Evolutionary conservation across 2,329 filamentous ascomycete species (phyloP).

Genomic region (Colletotrichum brevisporum): DNA sequence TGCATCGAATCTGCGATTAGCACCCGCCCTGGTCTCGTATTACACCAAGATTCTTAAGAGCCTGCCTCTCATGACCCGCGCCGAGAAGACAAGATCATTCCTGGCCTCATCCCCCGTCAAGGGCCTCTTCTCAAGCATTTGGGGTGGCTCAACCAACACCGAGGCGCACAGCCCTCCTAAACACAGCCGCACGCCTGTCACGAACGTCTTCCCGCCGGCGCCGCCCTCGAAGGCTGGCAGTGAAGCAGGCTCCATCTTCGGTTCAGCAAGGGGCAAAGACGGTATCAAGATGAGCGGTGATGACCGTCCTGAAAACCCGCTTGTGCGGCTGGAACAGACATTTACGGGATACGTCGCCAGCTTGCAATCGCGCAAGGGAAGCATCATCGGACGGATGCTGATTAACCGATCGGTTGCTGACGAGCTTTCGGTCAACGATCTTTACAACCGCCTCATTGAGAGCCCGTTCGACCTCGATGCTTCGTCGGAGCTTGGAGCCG

Average conservation of each 20-base stretch:
- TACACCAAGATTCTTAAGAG: conserved; percentile 83
- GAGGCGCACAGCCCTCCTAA: conserved; percentile 54
- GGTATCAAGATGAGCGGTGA: conserved; percentile 59
- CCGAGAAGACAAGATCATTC: conserved; percentile 77
- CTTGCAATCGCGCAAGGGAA: conserved; percentile 87
- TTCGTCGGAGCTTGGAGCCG: conserved; percentile 81
- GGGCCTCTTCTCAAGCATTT: conserved; percentile 82
- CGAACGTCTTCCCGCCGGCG: conserved; percentile 55
- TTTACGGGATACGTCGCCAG: conserved; percentile 87
- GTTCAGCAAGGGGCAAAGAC: conserved; percentile 66
- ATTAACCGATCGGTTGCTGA: conserved; percentile 79
- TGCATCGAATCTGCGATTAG: conserved; percentile 74
- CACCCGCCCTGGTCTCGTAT: conserved; percentile 79
- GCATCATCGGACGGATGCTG: conserved; percentile 84
- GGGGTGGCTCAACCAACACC: conserved; percentile 71
- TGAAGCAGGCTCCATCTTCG: conserved; percentile 66
- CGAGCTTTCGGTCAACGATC: conserved; percentile 85
- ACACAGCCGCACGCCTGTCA: conserved; percentile 55
- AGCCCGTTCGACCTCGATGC: conserved; percentile 83
- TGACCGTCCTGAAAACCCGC: conserved; percentile 74
- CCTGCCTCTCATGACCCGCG: conserved; percentile 73
- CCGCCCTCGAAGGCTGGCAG: conserved; percentile 59
- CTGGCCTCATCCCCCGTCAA: conserved; percentile 91
- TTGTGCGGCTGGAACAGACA: conserved; percentile 85
- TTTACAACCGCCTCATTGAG: conserved; percentile 91